These are phyloP conservation scores for Trichoderma semiorbis DNA, from an alignment of 2,329 filamentous ascomycete genomes.

Conservation along the genomic window DNA sequence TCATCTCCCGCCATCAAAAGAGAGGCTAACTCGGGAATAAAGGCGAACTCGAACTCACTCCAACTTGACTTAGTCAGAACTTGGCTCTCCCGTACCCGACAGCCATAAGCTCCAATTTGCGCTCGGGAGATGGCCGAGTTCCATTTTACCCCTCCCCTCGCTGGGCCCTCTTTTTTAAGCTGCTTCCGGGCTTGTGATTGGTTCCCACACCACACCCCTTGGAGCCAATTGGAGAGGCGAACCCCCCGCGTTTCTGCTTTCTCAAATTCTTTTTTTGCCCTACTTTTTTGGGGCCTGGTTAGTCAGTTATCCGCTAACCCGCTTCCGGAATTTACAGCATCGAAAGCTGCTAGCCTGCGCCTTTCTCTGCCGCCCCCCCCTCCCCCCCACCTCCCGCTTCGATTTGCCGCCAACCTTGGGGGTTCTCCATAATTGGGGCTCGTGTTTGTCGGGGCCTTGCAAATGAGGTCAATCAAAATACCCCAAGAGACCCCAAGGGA, in stretches of 20 bases:
- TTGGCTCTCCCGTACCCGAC: neutral
- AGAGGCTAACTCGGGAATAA: neutral
- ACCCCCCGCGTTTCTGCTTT: neutral
- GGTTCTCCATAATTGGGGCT: slow-evolving; percentile 7
- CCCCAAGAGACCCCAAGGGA: neutral
- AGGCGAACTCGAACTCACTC: neutral
- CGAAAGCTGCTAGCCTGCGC: neutral
- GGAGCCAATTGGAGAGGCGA: neutral
- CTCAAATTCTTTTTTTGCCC: neutral
- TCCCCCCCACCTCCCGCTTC: neutral
- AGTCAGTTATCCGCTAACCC: neutral
- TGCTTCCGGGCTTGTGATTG: neutral
- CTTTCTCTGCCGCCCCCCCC: neutral
- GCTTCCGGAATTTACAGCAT: neutral
- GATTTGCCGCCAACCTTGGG: slow-evolving; percentile 10
- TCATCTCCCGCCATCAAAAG: neutral
- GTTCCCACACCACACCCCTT: neutral
- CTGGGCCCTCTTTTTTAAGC: neutral
- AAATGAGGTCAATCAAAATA: neutral
- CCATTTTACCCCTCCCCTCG: neutral
- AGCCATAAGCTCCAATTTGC: slow-evolving; percentile 15
- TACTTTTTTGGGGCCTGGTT: neutral
- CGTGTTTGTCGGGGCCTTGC: neutral
- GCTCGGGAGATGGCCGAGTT: slow-evolving; percentile 18
- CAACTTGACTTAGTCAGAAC: neutral